Base-by-base conservation (phyloP, 1,139 yeast species). In the Diutina pseudorugosa region DNA sequence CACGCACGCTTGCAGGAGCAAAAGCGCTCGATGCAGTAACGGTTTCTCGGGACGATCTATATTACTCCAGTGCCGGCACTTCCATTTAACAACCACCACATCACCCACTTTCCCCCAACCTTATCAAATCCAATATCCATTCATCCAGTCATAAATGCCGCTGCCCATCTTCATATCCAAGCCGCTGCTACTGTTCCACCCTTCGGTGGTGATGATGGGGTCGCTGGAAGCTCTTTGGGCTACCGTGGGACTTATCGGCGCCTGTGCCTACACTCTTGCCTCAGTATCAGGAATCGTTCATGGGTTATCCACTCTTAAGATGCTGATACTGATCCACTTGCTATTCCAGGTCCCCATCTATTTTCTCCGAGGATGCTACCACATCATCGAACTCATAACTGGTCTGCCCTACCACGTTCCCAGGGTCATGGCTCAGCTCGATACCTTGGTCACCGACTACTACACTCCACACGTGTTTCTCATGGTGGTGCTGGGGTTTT, bases 151-250 rank as follows among this genome's bases (percentile, higher is more conserved):
- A 12, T 11, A 12, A 19, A 45, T 45, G 49, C 40, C 49, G 6
- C 49, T 45, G 49, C 49, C 49, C 11, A 45, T 45, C 18, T 45
- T 45, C n/a, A 45, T 45, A 7, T 27, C 40, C 20, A 45, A 45
- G 14, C 49, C 49, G 8, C 30, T 25, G 30, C 14, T 27, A 14
- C 41, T n/a, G 23, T 45, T 45, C 27, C 19, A 18, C 7, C 40
- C 49, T 19, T 14, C 27, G 21, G 49, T 45, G 49, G 49, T 45
- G 5, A 5, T 16, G 14, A 9, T 8, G 14, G 49, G 49, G 14
- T 21, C 27, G 6, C 4, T 9, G 7, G 19, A 11, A 14, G 49
- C 21, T 12, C 11, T 27, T 4, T 8, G 14, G 40, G 40, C 23
- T 8, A 11, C 49, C 6, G 18, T 21, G 11, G 16, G n/a, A 6